These are phyloP conservation scores for Diaporthe nobilis DNA, from an alignment of 2,329 filamentous ascomycete genomes.

Conservation along the genomic window DNA sequence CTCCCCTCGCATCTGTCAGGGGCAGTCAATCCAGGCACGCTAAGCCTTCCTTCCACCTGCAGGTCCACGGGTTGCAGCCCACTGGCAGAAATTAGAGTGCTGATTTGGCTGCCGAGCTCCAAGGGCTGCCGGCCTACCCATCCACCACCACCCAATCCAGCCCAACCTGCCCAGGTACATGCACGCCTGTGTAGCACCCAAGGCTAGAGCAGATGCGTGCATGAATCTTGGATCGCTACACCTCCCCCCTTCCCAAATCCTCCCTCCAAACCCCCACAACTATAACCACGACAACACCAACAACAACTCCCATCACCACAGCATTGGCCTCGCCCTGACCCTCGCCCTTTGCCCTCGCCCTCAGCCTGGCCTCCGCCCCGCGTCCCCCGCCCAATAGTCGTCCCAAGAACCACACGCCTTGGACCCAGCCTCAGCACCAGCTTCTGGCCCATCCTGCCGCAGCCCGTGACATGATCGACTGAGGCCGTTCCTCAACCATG, in stretches of 20 bases:
- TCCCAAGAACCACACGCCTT: neutral
- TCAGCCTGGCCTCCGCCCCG: neutral
- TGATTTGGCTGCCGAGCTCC: constrained; percentile 15
- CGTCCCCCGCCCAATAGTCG: neutral
- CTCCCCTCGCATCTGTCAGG: constrained; percentile 28
- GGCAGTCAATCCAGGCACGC: constrained; percentile 26
- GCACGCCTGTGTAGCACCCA: constrained; percentile 19
- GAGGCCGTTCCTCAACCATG: constrained; percentile 53
- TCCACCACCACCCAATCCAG: constrained; percentile 10
- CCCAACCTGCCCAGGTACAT: constrained; percentile 8
- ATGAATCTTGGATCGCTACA: constrained; percentile 19
- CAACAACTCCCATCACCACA: neutral
- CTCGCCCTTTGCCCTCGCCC: neutral
- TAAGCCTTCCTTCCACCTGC: constrained; percentile 13
- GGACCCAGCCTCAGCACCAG: neutral
- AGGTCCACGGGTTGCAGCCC: constrained; percentile 20
- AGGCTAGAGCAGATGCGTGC: constrained; percentile 12
- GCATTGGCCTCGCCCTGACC: neutral
- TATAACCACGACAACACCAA: neutral
- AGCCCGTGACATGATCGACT: constrained; percentile 47
- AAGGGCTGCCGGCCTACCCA: neutral
- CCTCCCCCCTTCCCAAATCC: neutral
- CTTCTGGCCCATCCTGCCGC: constrained; percentile 33
- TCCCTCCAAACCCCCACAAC: neutral
- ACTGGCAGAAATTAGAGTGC: constrained; percentile 29